A percentile compares a stretch with the other conserved stretches of the same genome.
These are phyloP conservation scores for Chaetomiaceae sp. DNA, from an alignment of 2,329 filamentous ascomycete genomes.

Conservation along the genomic window DNA sequence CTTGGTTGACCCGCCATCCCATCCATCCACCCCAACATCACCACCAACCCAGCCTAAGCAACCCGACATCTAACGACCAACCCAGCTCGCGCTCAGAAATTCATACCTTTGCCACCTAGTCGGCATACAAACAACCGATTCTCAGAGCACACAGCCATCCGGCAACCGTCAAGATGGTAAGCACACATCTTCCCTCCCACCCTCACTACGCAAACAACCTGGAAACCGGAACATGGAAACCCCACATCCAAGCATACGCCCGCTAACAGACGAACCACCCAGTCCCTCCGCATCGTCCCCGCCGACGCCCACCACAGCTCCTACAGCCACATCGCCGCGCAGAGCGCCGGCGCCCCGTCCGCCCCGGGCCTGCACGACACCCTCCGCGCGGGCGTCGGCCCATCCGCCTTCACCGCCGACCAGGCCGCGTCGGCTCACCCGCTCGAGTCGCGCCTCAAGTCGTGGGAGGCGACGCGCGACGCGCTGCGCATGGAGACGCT, in stretches of 20 bases:
- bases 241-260: too few relatives aligned
- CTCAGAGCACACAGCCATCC: background rate
- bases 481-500: slow-evolving; percentile 81
- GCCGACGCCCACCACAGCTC: slow-evolving; percentile 59
- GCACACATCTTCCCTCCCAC: slow-evolving; percentile 17
- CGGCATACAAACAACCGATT: background rate
- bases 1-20: too few relatives aligned
- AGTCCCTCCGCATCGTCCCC: slow-evolving; percentile 90
- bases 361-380: slow-evolving; percentile 92
- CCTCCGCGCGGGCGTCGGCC: slow-evolving; percentile 76
- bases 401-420: slow-evolving; percentile 44
- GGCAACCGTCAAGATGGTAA: slow-evolving; percentile 45
- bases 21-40: slow-evolving; percentile 1
- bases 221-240: too few relatives aligned
- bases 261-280: too few relatives aligned
- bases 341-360: slow-evolving; percentile 72
- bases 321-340: slow-evolving; percentile 54
- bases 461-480: slow-evolving; percentile 89
- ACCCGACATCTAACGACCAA: background rate
- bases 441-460: slow-evolving; percentile 80
- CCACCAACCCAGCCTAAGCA: background rate
- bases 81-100: background rate
- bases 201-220: background rate
- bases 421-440: slow-evolving; percentile 71
- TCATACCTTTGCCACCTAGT: background rate